A percentile compares a stretch with the other conserved stretches of the same genome.
phyloP scores from a whole-genome alignment of 805 yeast species.

The Blastobotrys chiropterorum region DNA sequence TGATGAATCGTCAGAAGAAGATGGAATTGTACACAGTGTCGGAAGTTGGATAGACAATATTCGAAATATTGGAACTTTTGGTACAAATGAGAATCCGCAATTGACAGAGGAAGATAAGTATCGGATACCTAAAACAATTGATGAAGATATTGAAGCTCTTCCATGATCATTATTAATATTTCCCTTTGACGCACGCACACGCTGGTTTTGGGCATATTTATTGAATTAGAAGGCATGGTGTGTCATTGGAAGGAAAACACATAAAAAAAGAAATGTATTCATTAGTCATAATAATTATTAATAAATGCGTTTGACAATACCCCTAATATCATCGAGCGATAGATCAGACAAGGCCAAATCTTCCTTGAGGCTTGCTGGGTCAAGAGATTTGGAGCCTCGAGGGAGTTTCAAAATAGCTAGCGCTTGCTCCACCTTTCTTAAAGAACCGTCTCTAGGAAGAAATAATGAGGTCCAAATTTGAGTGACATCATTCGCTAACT shows the following conservation, averaged over 20 bases:
- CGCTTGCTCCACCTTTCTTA: conserved; percentile 9
- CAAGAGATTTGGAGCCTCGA: background rate
- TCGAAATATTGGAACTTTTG: conserved; percentile 13
- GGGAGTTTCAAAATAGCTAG: background rate
- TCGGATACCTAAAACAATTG: background rate
- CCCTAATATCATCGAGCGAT: conserved; percentile 10
- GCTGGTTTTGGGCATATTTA: too few relatives aligned
- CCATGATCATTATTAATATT: background rate
- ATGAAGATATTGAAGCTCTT: background rate
- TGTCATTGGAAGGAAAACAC: too few relatives aligned
- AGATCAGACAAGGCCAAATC: background rate
- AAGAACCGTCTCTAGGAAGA: conserved; percentile 11
- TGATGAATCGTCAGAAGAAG: conserved; percentile 20
- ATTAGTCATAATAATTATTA: background rate
- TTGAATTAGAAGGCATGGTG: too few relatives aligned
- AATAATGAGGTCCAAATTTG: conserved; percentile 26
- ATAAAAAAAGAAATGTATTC: background rate
- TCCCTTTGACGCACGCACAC: too few relatives aligned
- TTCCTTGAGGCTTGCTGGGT: background rate
- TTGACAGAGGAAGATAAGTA: background rate
- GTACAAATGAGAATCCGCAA: background rate
- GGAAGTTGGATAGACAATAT: conserved; percentile 20
- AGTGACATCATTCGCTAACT: conserved; percentile 31
- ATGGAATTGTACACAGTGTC: conserved; percentile 17
- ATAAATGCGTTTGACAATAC: conserved; percentile 9